These are phyloP conservation scores for Aspergillus nidulans DNA, from an alignment of 495 filamentous ascomycete species.

Conservation along the genomic window DNA sequence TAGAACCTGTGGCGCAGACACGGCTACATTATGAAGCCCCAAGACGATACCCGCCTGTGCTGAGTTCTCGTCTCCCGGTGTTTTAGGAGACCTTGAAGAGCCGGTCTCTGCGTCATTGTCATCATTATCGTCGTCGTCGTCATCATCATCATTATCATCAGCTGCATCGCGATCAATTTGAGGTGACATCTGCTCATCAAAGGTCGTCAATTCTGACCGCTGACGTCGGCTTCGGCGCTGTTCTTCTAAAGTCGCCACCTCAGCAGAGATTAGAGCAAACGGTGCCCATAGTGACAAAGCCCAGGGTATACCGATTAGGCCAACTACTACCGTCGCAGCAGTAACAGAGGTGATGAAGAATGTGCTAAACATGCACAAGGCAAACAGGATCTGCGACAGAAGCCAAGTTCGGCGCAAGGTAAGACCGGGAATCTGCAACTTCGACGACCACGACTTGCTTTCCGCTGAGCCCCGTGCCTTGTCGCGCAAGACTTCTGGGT, in stretches of 20 bases:
- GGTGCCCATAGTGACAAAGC: slow-evolving; percentile 87
- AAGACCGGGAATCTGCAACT: slow-evolving; percentile 69
- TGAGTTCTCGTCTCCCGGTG: slow-evolving; percentile 25
- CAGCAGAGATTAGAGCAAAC: slow-evolving; percentile 84
- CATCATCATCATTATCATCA: slow-evolving; percentile 16
- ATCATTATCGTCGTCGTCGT: no score
- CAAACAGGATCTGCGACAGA: slow-evolving; percentile 73
- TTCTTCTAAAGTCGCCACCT: slow-evolving; percentile 75
- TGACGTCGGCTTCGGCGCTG: slow-evolving; percentile 53
- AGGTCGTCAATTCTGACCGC: slow-evolving; percentile 18
- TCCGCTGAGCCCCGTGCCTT: slow-evolving; percentile 9
- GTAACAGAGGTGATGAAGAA: slow-evolving; percentile 65
- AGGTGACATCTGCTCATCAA: slow-evolving; percentile 1
- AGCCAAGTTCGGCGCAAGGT: slow-evolving; percentile 86
- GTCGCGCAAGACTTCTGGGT: slow-evolving; percentile 16
- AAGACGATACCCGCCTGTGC: slow-evolving; percentile 81
- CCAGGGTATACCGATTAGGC: slow-evolving; percentile 80
- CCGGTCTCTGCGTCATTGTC: slow-evolving; percentile 29
- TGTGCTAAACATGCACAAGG: slow-evolving; percentile 71
- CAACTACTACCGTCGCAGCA: slow-evolving; percentile 69
- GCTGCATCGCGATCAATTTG: neutral
- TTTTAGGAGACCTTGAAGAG: slow-evolving; percentile 10
- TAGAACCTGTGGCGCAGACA: slow-evolving; percentile 82
- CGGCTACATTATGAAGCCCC: slow-evolving; percentile 87
- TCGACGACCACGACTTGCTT: slow-evolving; percentile 39